Percentiles rank a stretch among this genome's conserved stretches.
Evolutionary conservation across 306 rosid genomes (phyloP).

Genomic region (Geum urbanum): DNA sequence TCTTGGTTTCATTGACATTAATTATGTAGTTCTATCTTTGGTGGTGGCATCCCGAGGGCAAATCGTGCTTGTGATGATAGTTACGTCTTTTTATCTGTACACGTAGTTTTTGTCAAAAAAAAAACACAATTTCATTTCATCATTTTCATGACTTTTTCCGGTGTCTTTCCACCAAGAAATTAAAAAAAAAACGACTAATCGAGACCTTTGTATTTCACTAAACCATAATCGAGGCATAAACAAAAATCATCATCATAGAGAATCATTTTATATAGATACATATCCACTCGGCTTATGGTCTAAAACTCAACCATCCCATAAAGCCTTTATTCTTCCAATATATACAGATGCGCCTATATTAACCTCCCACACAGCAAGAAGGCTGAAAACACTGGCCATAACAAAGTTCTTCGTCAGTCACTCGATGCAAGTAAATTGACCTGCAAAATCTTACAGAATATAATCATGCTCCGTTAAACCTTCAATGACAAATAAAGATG

Average conservation of each 20-base stretch:
- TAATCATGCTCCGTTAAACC: background rate
- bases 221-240: no score
- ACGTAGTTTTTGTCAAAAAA: no score
- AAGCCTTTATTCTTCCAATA: background rate
- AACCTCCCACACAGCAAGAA: constrained; percentile 56
- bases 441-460: constrained; percentile 26
- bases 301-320: background rate
- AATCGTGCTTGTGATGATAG: background rate
- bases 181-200: no score
- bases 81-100: no score
- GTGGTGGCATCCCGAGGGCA: constrained; percentile 66
- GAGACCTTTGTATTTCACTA: no score
- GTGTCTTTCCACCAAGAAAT: no score
- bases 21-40: constrained; percentile 38
- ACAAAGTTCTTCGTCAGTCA: constrained; percentile 30
- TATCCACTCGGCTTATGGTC: background rate
- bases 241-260: no score
- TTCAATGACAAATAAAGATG: constrained; percentile 16
- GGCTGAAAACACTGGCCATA: constrained; percentile 30
- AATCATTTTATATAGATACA: no score
- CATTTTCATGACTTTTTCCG: no score
- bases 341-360: constrained; percentile 9
- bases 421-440: constrained; percentile 55
- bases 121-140: no score
- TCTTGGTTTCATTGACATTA: background rate